Evolutionary conservation across 306 rosid species (phyloP), one percentile per base, ranked within the genome.

Genomic region (Begonia fuchsioides): DNA sequence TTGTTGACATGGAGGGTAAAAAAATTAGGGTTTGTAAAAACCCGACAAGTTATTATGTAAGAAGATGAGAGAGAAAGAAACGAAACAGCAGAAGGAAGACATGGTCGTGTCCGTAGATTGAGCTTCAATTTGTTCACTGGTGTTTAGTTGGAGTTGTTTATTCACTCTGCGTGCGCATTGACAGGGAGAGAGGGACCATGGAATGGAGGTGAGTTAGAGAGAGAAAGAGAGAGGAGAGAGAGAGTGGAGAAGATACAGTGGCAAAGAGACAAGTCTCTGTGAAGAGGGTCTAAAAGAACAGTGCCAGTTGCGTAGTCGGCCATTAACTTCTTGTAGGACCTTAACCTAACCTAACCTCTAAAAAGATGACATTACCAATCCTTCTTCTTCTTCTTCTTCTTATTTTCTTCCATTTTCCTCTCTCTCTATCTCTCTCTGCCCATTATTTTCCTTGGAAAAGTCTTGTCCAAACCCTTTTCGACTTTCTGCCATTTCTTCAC

Each of bases 311-410:
- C 70, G 57, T 61, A 64, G 78, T 72, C 72, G 71, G 65, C 77
- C 87, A 79, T 79, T 66, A 79, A 74, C 67, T 50, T 32, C 2
- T 1, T 13, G 76, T 73, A 71, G 92, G 92, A 20, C 92, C 86
- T 61, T 56, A 54, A 43, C 47, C 41, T 52, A 67, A 77, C 82
- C 92, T 59, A 82, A 71, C 86, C 15, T 41, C 62, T 47, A n/a
- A 51, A 44, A 59, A 56, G 43, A 62, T 53, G 73, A 71, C 87
- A n/a, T 68, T 44, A 43, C 53, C 65, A 43, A 19, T 15, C 41
- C 45, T 6, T 12, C 46, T 15, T 26, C n/a, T 18, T 52, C 50
- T 46, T 19, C 26, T 19, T 19, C 26, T 19, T 19, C 26, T 19
- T 4, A 2, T 64, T 32, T 48, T 41, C 11, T 12, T 13, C 49